Conservation (phyloP, 768 basidiomycete genomes). For the Boletus rubescentipes region DNA sequence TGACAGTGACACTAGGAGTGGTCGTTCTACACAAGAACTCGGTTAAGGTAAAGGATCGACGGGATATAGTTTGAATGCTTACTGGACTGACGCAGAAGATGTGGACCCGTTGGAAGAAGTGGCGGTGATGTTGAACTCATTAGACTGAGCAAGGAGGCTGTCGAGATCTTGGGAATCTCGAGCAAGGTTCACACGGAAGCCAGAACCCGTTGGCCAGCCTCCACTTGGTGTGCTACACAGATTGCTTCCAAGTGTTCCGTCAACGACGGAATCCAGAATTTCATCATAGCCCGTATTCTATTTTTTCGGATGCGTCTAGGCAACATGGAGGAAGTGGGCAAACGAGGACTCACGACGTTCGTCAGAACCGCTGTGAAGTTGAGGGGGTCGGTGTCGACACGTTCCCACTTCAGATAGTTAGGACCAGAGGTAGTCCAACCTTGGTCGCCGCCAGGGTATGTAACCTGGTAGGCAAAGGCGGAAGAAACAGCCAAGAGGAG, state of each 20-base stretch:
- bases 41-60: not conserved
- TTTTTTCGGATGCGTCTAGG: constrained; percentile 4
- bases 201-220: constrained; percentile 62
- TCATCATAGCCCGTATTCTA: constrained; percentile 42
- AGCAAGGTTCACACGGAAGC: constrained; percentile 75
- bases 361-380: constrained; percentile 72
- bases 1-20: not conserved
- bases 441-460: constrained; percentile 41
- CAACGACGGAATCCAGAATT: constrained; percentile 55
- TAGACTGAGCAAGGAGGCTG: constrained; percentile 71
- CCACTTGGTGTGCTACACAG: constrained; percentile 53
- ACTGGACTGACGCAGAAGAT: constrained; percentile 13
- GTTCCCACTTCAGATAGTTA: constrained; percentile 58
- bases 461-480: constrained; percentile 63
- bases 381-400: constrained; percentile 61
- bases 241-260: constrained; percentile 42
- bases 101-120: constrained; percentile 18
- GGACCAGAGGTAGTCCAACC: constrained; percentile 61
- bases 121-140: constrained; percentile 51
- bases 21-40: constrained; percentile 9
- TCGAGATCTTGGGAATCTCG: constrained; percentile 42
- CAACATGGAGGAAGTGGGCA: not conserved
- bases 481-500: constrained; percentile 53
- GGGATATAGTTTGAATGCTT: constrained; percentile 3
- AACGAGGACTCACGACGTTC: constrained; percentile 48